Percentiles rank a stretch among this genome's conserved stretches.
Conservation (phyloP, 768 basidiomycete species). For the Lactarius indigo region DNA sequence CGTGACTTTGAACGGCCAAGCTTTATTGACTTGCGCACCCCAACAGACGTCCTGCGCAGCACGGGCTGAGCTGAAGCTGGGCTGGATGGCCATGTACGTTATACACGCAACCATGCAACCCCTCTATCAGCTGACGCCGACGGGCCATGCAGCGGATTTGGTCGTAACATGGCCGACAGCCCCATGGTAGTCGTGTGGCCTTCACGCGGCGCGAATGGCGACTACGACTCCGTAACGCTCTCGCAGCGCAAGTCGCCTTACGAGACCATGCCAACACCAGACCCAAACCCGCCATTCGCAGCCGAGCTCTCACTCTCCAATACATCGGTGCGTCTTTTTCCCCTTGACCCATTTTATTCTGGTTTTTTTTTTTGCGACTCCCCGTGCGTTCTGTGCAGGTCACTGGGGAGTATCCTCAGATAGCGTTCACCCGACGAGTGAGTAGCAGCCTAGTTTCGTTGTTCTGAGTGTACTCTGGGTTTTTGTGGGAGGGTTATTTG, state of each 20-base stretch:
- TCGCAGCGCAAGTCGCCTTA: constrained; percentile 57
- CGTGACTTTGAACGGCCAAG: background rate
- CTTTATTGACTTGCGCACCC: background rate
- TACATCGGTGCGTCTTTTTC: constrained; percentile 41
- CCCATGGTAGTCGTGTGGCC: constrained; percentile 77
- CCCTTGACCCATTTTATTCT: background rate
- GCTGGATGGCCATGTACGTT: constrained; percentile 30
- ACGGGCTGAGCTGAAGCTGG: constrained; percentile 16
- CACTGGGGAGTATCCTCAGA: constrained; percentile 2
- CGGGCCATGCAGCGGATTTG: constrained; percentile 49
- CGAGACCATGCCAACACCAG: constrained; percentile 56
- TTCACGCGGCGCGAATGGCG: constrained; percentile 47
- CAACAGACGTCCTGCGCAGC: constrained; percentile 26
- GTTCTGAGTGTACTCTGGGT: constrained; percentile 33
- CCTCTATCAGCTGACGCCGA: background rate
- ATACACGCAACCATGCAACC: background rate
- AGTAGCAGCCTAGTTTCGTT: constrained; percentile 32
- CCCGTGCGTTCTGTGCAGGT: background rate
- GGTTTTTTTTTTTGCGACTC: background rate
- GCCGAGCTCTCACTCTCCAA: constrained; percentile 39
- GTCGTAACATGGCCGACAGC: constrained; percentile 47
- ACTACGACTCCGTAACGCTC: constrained; percentile 44
- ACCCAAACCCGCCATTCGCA: constrained; percentile 46
- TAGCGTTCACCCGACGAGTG: constrained; percentile 19
- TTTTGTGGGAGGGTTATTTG: no score